Evolutionary conservation across 148 eudicot genomes (phyloP), one percentile per base, ranked within the genome.

Genomic region (Persicaria tinctoria): DNA sequence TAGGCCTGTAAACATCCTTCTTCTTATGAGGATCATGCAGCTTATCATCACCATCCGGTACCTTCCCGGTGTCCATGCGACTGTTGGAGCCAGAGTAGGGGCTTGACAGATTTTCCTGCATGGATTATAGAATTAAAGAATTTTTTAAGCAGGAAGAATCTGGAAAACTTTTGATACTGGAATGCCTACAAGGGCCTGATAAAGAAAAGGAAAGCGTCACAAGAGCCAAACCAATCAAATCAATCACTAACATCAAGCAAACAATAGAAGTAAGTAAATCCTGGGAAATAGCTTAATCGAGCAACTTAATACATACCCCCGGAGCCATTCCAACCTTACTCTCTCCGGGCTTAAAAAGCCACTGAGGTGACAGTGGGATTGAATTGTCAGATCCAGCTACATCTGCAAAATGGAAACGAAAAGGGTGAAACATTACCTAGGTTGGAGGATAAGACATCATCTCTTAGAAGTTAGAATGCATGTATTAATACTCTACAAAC

Each of bases 331-430:
- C 98, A 83, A 85, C 49, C 87, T 92, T 95, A 63, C 80, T 86
- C 77, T 92, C 97, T 82, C 92, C 98, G 5, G 87, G 87, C 84
- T 92, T 95, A 45, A 93, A 88, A 46, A 87, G 97, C 97, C 98
- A 95, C 79, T 92, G 97, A 72, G 98, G 98, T 74, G 98, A 92
- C 77, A 95, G 98, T 38, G 98, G 97, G 71, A 95, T 83, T 7
- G 89, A 59, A 87, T 75, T 86, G 80, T 90, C 93, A 13, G 88
- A 70, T 76, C 88, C 97, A 73, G 82, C 86, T 81, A 85, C 73
- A 84, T 87, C 97, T 95, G 86, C 83, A 86, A 79, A 62, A 32
- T 32, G 41, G 41, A 32, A 32, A 32, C 3, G 41, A 32, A 32
- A 32, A 32, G 41, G 41, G 41, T 32, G 41, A 32, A 32, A 32